Percentiles rank a stretch among this genome's conserved stretches.
These are phyloP conservation scores for Geotrichum carabidarum DNA, from an alignment of 1,139 yeast species.

Conservation along the genomic window DNA sequence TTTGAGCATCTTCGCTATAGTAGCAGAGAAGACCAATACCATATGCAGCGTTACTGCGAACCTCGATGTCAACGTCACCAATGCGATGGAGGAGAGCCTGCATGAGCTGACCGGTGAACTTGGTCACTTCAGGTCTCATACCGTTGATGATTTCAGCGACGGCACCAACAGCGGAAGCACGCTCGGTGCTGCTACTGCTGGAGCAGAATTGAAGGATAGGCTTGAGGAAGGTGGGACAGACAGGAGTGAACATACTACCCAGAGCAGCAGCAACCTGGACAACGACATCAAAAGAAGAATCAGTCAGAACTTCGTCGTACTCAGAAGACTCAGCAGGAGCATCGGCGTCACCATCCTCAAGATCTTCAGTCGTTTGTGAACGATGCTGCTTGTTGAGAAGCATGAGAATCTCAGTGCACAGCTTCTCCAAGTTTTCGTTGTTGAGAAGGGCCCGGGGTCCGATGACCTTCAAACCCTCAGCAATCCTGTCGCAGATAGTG, in stretches of 20 bases:
- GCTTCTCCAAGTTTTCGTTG: slow-evolving; percentile 55
- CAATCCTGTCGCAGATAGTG: slow-evolving; percentile 67
- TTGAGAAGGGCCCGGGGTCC: slow-evolving; percentile 68
- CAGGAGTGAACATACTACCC: slow-evolving; percentile 66
- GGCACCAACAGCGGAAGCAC: slow-evolving; percentile 83
- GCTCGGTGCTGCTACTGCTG: slow-evolving; percentile 64
- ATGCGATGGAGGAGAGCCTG: slow-evolving; percentile 65
- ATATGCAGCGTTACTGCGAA: slow-evolving; percentile 91
- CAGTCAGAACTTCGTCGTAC: slow-evolving; percentile 79
- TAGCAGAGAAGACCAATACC: slow-evolving; percentile 84
- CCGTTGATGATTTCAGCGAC: slow-evolving; percentile 84
- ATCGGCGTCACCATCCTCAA: slow-evolving; percentile 50
- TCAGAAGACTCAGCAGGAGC: slow-evolving; percentile 65
- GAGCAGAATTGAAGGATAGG: slow-evolving; percentile 55
- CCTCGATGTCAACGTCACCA: slow-evolving; percentile 78
- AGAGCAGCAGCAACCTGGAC: slow-evolving; percentile 70
- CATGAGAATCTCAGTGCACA: slow-evolving; percentile 65
- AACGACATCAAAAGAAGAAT: slow-evolving; percentile 79
- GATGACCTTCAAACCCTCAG: slow-evolving; percentile 63
- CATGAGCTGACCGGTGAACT: slow-evolving; percentile 64
- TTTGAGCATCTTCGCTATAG: slow-evolving; percentile 43
- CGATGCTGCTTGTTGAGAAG: slow-evolving; percentile 76
- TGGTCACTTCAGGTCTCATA: slow-evolving; percentile 57
- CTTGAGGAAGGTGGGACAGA: slow-evolving; percentile 71
- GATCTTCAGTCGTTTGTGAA: slow-evolving; percentile 64